Evolutionary conservation across 2,329 filamentous ascomycete genomes (phyloP).

Genomic region (Dryadomyces quercivorus): DNA sequence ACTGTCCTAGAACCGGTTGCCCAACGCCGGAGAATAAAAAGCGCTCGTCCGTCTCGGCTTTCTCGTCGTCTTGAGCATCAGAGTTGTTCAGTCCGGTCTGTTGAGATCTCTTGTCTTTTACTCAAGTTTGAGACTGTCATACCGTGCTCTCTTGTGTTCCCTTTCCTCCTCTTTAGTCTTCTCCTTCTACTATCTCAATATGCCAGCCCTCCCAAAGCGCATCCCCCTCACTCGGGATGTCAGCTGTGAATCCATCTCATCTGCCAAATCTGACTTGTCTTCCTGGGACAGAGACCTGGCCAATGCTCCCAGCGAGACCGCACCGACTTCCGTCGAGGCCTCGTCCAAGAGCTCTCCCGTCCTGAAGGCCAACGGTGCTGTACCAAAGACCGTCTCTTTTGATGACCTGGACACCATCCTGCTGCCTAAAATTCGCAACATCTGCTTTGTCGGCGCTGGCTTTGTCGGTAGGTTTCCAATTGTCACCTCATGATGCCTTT

Average conservation of each 20-base stretch:
- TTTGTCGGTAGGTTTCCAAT: slow-evolving; percentile 1
- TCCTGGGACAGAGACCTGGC: neutral
- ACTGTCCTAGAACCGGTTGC: neutral
- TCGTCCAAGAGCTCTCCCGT: neutral
- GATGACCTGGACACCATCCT: neutral
- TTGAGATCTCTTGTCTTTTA: neutral
- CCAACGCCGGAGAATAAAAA: neutral
- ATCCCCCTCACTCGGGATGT: neutral
- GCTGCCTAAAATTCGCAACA: neutral
- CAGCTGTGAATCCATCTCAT: neutral
- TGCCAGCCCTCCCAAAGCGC: neutral
- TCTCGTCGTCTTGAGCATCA: neutral
- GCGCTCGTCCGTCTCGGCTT: neutral
- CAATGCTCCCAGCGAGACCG: neutral
- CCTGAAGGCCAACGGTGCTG: neutral
- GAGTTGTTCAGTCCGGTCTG: neutral
- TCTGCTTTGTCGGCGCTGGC: slow-evolving; percentile 6
- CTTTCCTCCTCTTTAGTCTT: neutral
- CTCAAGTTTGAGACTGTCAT: neutral
- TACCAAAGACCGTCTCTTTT: neutral
- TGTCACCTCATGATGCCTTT: neutral
- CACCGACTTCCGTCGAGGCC: neutral
- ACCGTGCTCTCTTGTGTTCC: neutral
- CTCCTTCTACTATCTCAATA: neutral
- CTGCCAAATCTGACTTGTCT: neutral